A percentile compares a stretch with the other conserved stretches of the same genome.
Conservation (phyloP, 257 asterid genomes). For the Apocynum venetum region DNA sequence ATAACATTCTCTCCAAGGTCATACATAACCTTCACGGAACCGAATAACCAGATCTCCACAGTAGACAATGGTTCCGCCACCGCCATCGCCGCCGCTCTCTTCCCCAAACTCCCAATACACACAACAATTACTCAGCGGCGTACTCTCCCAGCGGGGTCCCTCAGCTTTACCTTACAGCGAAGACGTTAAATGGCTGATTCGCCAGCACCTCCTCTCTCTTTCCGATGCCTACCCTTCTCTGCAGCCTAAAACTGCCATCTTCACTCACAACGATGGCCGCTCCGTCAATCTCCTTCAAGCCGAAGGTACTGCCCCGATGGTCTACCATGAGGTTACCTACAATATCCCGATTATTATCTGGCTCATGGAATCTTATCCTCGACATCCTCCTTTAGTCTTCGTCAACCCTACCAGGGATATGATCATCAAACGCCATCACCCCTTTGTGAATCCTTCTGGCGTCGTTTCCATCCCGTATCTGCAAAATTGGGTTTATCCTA, state of each 20-base stretch:
- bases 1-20: background rate
- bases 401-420: constrained; percentile 87
- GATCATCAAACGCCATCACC: constrained; percentile 78
- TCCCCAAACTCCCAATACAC: constrained; percentile 39
- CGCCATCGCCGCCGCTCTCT: constrained; percentile 12
- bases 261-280: constrained; percentile 96
- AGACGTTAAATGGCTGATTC: constrained; percentile 69
- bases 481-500: constrained; percentile 78
- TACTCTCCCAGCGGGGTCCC: constrained; percentile 81
- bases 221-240: constrained; percentile 67
- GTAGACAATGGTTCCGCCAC: constrained; percentile 20
- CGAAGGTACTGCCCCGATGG: constrained; percentile 83
- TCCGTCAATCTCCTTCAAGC: constrained; percentile 79
- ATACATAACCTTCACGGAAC: too few relatives aligned
- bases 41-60: background rate
- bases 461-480: constrained; percentile 69
- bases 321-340: constrained; percentile 60
- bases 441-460: constrained; percentile 83
- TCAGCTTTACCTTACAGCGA: constrained; percentile 72
- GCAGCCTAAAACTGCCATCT: constrained; percentile 67
- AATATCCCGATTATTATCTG: constrained; percentile 84
- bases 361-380: constrained; percentile 90
- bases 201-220: constrained; percentile 69
- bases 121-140: constrained; percentile 69
- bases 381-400: constrained; percentile 76